Evolutionary conservation across 2,329 filamentous ascomycete species (phyloP).

Genomic region (Trematosphaeria pertusa): DNA sequence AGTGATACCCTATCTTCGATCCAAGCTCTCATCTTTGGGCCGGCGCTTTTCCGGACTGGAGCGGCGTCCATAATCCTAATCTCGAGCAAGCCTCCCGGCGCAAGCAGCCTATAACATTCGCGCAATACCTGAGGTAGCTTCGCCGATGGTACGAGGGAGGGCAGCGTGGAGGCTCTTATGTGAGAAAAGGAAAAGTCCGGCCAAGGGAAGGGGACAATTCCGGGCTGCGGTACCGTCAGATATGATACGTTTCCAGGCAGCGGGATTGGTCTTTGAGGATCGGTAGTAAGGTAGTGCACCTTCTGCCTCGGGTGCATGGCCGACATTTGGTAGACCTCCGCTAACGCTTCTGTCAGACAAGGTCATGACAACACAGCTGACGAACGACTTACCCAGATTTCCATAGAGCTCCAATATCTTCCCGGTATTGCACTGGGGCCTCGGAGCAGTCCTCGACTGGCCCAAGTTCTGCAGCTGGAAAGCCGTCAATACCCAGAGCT

Average conservation of each 20-base stretch:
- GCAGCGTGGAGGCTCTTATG: slow-evolving; percentile 58
- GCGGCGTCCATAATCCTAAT: slow-evolving; percentile 69
- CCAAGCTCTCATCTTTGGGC: slow-evolving; percentile 66
- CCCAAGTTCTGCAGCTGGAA: slow-evolving; percentile 52
- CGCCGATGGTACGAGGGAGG: slow-evolving; percentile 62
- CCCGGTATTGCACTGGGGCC: slow-evolving; percentile 37
- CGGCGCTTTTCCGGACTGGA: slow-evolving; percentile 63
- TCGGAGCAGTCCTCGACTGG: slow-evolving; percentile 27
- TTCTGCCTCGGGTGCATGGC: slow-evolving; percentile 48
- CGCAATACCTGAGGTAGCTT: slow-evolving; percentile 65
- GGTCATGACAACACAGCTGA: not conserved
- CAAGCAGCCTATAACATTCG: slow-evolving; percentile 64
- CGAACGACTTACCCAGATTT: slow-evolving; percentile 45
- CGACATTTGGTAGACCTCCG: slow-evolving; percentile 55
- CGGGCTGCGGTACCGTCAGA: slow-evolving; percentile 41
- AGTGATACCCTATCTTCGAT: slow-evolving; percentile 66
- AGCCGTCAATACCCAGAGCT: slow-evolving; percentile 68
- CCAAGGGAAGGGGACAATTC: slow-evolving; percentile 60
- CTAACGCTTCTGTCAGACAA: slow-evolving; percentile 41
- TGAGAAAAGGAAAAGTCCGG: slow-evolving; percentile 40
- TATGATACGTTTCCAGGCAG: slow-evolving; percentile 40
- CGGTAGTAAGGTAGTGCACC: slow-evolving; percentile 47
- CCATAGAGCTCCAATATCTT: slow-evolving; percentile 49
- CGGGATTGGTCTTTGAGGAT: slow-evolving; percentile 41
- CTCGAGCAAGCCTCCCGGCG: slow-evolving; percentile 63